Base-by-base conservation (phyloP, 495 filamentous ascomycete species). In the Penicillium ochrochloron region DNA sequence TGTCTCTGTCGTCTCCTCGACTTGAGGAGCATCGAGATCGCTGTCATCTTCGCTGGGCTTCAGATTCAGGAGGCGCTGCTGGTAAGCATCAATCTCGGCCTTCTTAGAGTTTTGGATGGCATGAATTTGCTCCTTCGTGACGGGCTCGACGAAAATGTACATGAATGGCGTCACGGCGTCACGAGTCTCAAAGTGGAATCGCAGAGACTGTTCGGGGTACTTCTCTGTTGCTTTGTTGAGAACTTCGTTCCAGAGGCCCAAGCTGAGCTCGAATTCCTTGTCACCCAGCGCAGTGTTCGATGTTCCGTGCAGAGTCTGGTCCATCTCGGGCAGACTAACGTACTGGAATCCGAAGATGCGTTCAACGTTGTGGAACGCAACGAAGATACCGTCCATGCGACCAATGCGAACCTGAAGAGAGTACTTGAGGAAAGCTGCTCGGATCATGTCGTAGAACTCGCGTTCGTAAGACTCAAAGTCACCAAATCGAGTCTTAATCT, bases 271-370 rank as follows among this genome's bases (percentile, higher is more conserved):
- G 77, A 97, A 98, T 67, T 99, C 95, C n/a, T 81, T 76, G 70
- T 96, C 87, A n/a, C 96, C 95, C 34, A 97, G 78, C 1, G 73
- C 69, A 0, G 80, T 82, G 66, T 91, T 80, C 5, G 66, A 65
- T 59, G 89, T 86, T 23, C 92, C 93, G 70, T 99, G 95, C 8
- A 99, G 71, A 0, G 91, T 83, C 15, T 79, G 73, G 73, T 99
- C 95, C 91, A 99, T 95, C 69, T 98, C 96, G 2, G 82, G 68
- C 15, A 97, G 74, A 60, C 87, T 86, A 59, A 99, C 80, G 70
- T 99, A 99, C 75, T 98, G 95, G 76, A 99, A 99, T 0, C 95
- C 95, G 72, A 99, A 99, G 48, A 99, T 96, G 37, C 92, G 88
- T 73, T 96, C 84, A 6, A 92, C 89, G 69, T 99, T 99, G 78